Base-by-base conservation (phyloP, 2,329 filamentous ascomycete species). In the Zalaria obscura region DNA sequence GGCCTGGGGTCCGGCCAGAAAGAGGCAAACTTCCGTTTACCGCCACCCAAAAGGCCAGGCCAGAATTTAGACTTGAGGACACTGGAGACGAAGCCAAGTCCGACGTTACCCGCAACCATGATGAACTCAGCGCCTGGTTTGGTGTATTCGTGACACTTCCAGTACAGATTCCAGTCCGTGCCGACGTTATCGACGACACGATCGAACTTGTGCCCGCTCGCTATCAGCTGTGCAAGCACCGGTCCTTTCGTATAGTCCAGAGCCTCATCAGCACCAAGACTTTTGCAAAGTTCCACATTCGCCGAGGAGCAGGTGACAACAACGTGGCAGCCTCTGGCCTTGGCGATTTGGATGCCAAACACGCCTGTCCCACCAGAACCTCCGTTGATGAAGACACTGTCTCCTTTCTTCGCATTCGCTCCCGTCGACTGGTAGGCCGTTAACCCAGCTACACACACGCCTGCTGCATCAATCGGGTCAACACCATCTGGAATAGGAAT, bases 301-400 rank as follows among this genome's bases (percentile, higher is more conserved):
- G 55, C 55, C 0, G 61, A 64, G 5, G 76, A 80, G 51, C 78
- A 82, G 4, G 67, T 69, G 2, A 66, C 64, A 2, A 70, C 73
- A 27, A 83, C 77, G 46, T 71, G 61, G 48, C 72, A 77, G 0
- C 76, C 76, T 3, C 75, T 51, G 0, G 63, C 61, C 53, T 79
- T 80, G 6, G 76, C 77, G 36, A 82, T 69, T 52, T 82, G 78
- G 40, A 82, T 74, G 0, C 66, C 70, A 44, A 69, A 78, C 0
- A 68, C 66, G 0, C 78, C 78, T 1, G 66, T 70, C 0, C 78
- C 78, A 6, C 78, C 78, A 4, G 68, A 73, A 0, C 76, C 76
- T 8, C 76, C 77, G 47, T 81, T 80, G 55, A 81, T 70, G 50
- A 81, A 75, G 5, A 82, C 65, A 48, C 66, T 70, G 40, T 72